Evolutionary conservation across 1,284 basidiomycete genomes (phyloP), one percentile per base, ranked within the genome.

Genomic region (Afroboletus lepidellus): DNA sequence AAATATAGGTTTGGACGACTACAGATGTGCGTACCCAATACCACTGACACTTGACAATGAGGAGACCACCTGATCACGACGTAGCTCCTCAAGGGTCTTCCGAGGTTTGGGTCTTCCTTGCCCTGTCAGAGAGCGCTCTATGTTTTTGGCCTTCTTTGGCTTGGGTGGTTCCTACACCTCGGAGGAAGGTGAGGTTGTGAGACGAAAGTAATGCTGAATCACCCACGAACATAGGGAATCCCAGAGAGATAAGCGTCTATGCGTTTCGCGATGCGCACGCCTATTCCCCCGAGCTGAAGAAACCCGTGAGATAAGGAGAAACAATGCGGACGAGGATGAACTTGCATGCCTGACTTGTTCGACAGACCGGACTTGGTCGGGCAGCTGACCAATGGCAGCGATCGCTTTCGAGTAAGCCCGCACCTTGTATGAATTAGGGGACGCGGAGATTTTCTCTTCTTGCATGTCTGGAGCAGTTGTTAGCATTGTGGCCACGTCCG

Each of bases 321-420:
- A 9, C 3, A 7, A 29, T 16, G 16, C 15, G 33, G 20, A 46
- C 23, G 46, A 32, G 24, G 15, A 48, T 46, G 39, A 16, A 57
- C 65, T 57, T 63, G 57, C 65, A 51, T 58, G 46, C 18, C 24
- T 58, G 30, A 75, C 69, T 50, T 80, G 76, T 27, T 70, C 61
- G 41, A 70, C 73, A 5, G 75, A 72, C 30, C 59, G 66, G 50
- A 82, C 71, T 47, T 76, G 75, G 44, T 71, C 61, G 20, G 74
- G 60, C 3, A 78, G 58, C 37, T 63, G 51, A 30, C 65, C 53
- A 46, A 82, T 70, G 33, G 65, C 65, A 11, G 60, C 65, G 50
- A 83, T 77, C 4, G 80, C 81, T 48, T 62, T 69, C 41, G 65
- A 66, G 57, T 76, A 80, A n/a, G 80, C 74, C 48, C 73, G 72